Base-by-base conservation (phyloP, 768 basidiomycete genomes). In the Leccinum truebloodii region DNA sequence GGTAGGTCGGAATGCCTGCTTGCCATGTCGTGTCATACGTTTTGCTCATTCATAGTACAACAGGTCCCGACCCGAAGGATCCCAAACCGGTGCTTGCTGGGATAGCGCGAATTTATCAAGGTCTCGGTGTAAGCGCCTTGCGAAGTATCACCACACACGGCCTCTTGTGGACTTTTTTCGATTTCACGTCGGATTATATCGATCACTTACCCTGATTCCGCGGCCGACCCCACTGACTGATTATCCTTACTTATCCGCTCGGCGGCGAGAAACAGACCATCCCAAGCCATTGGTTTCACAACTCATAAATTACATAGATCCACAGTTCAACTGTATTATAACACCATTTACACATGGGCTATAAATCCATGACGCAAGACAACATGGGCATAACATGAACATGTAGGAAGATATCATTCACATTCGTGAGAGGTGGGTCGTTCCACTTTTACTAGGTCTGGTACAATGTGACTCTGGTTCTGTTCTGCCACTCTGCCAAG, bases 141-240 rank as follows among this genome's bases (percentile, higher is more conserved):
- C 86, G 97, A 55, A 95, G 91, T 67, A 89, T 96, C 68, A 92
- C 94, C 34, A 96, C 94, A 7, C 95, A 97, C 65, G 95, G 95
- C 22, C 79, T 96, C 41, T 79, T 95, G 54, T 97, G 95, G 95
- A 96, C 95, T 8, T 80, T 97, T 62, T 94, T 95, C 72, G 95
- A 97, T 77, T 77, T 88, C 65, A 86, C 85, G 32, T 83, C 87
- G 44, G 77, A 83, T 66, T 90, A 88, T 72, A 91, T 93, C 68
- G 90, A 93, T 69, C 70, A 74, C 59, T 75, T 86, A 56, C 83
- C 83, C 44, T 75, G 58, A 74, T 52, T 37, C 49, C 51, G 56
- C 54, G 53, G 52, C 53, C 39, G 35, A 37, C 34, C 39, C 56
- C 59, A 61, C 44, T 52, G 54, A 56, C 54, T 55, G 39, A 62